Evolutionary conservation across 1,284 basidiomycete genomes (phyloP).

Genomic region (Inonotus hispidus): DNA sequence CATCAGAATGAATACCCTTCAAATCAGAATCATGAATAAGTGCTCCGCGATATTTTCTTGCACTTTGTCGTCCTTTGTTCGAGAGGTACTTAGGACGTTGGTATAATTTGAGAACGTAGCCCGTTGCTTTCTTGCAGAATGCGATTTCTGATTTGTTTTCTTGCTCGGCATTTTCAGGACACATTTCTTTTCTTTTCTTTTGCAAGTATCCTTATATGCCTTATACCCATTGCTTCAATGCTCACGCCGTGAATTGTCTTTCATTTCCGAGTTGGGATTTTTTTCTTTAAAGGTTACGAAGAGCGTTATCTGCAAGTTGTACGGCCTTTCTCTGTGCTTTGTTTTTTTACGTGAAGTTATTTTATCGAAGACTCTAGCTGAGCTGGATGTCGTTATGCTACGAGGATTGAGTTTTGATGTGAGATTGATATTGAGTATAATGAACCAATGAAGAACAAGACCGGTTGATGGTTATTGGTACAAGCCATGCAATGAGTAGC

Average conservation of each 20-base stretch:
- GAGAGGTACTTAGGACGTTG: background rate
- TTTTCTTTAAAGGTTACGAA: background rate
- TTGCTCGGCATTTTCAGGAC: constrained; percentile 10
- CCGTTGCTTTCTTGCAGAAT: background rate
- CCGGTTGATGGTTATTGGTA: background rate
- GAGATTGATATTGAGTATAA: background rate
- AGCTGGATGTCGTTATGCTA: no score
- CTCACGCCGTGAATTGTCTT: background rate
- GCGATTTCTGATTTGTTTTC: background rate
- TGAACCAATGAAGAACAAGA: background rate
- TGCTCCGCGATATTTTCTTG: background rate
- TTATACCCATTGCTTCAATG: constrained; percentile 2
- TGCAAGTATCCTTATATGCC: constrained; percentile 15
- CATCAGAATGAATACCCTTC: background rate
- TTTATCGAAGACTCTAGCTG: background rate
- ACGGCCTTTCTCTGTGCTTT: background rate
- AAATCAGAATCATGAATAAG: background rate
- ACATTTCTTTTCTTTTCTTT: background rate
- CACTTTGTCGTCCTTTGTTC: background rate
- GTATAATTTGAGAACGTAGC: background rate
- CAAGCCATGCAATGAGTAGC: background rate
- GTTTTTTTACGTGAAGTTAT: background rate
- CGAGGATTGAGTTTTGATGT: background rate
- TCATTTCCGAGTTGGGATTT: background rate
- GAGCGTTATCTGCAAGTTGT: background rate